Base-by-base conservation (phyloP, 1,139 yeast genomes). In the Debaryomycetaceae sp. region DNA sequence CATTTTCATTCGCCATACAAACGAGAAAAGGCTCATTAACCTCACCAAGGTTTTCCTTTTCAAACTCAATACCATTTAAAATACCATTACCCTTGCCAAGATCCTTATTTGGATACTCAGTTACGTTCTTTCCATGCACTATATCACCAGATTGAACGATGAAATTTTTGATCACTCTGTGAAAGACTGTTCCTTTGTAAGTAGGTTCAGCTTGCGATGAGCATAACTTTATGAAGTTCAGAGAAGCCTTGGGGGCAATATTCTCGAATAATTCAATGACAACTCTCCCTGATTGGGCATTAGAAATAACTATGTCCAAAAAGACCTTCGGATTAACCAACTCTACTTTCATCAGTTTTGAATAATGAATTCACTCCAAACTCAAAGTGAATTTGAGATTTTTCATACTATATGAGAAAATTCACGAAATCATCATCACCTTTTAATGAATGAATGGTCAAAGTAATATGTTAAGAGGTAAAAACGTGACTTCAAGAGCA, bases 131-230 rank as follows among this genome's bases (percentile, higher is more conserved):
- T 7, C 38, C 24, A 15, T 30, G 14, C 11, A 13, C 31, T 33
- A 32, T 17, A 52, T 84, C 92, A 30, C 95, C 96, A 4, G 83
- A 85, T 55, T 87, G 95, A n/a, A 87, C 65, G 61, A 87, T 76
- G 53, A 86, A 88, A 56, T 84, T 88, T 47, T 82, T 85, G 34
- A 87, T 73, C 1, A 86, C 79, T 41, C 92, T 67, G 51, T 85
- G 88, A 58, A 88, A 81, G 19, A 61, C 63, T 34, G 75, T 77
- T 24, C 69, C 61, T 44, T 71, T 65, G 48, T 71, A 79, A 18
- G 40, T 36, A 22, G 31, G 26, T 16, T 17, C 33, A 8, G 56
- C 45, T 8, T 52, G 45, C 2, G 41, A 49, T 32, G 54, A 51
- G 48, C 82, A 74, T 15, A 82, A 55, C 17, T 59, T 57, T 3